A percentile compares a stretch with the other conserved stretches of the same genome.
Evolutionary conservation across 768 basidiomycete species (phyloP).

Genomic region (Kwoniella botswanensis): DNA sequence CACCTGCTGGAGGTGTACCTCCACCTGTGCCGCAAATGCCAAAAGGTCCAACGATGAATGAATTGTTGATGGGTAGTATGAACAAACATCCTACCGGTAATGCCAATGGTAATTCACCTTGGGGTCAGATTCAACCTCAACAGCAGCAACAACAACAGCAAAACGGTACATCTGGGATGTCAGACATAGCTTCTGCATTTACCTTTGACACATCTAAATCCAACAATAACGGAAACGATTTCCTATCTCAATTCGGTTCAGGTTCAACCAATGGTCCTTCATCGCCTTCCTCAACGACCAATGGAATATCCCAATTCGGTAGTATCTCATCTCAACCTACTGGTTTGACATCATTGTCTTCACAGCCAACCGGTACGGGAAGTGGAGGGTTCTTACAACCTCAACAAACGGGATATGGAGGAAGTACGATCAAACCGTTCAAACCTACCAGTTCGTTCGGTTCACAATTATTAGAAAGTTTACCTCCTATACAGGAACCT

Average conservation of each 20-base stretch:
- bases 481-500: slow-evolving; percentile 71
- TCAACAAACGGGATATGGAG: slow-evolving; percentile 65
- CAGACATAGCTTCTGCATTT: slow-evolving; percentile 52
- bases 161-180: slow-evolving; percentile 33
- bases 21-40: slow-evolving; percentile 67
- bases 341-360: slow-evolving; percentile 22
- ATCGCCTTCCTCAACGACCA: slow-evolving; percentile 24
- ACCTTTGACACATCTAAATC: slow-evolving; percentile 26
- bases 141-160: slow-evolving; percentile 17
- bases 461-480: slow-evolving; percentile 70
- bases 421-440: slow-evolving; percentile 70
- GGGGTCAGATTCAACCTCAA: slow-evolving; percentile 6
- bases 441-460: slow-evolving; percentile 83
- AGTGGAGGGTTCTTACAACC: slow-evolving; percentile 57
- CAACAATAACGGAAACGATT: slow-evolving; percentile 24
- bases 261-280: slow-evolving; percentile 9
- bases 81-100: slow-evolving; percentile 13
- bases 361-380: slow-evolving; percentile 25
- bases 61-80: slow-evolving; percentile 72
- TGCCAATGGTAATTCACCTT: slow-evolving; percentile 7
- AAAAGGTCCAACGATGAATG: slow-evolving; percentile 78
- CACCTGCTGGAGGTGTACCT: slow-evolving; percentile 67
- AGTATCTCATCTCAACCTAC: slow-evolving; percentile 56
- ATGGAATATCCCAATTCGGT: slow-evolving; percentile 64
- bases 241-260: slow-evolving; percentile 39